Evolutionary conservation across 352 stramenopile genomes (phyloP).

Genomic region (Phytophthora melonis): DNA sequence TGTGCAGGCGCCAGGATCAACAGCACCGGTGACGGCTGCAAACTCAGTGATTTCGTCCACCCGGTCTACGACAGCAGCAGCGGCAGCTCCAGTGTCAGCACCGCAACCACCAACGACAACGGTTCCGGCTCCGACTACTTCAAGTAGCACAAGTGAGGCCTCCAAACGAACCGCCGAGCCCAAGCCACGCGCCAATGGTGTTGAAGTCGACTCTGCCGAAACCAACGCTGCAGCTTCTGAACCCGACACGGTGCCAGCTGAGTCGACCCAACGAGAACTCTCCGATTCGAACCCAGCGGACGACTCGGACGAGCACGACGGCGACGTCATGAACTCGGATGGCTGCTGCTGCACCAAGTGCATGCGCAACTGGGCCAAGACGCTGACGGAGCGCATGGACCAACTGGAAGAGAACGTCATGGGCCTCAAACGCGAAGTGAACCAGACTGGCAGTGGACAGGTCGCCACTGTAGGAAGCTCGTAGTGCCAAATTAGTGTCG

Average conservation of each 20-base stretch:
- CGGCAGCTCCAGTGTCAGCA: not conserved
- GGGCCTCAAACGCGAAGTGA: slow-evolving; percentile 25
- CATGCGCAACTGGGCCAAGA: slow-evolving; percentile 42
- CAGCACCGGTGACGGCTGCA: not conserved
- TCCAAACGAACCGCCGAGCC: not conserved
- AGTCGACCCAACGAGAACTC: not conserved
- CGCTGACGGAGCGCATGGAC: slow-evolving; percentile 37
- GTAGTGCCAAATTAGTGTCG: not conserved
- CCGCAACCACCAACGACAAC: not conserved
- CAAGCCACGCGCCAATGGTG: not conserved
- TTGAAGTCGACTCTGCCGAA: slow-evolving; percentile 7
- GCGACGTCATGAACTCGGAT: slow-evolving; percentile 33
- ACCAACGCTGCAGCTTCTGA: slow-evolving; percentile 13
- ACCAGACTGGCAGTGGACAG: not conserved
- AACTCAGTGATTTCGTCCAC: not conserved
- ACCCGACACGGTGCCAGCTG: slow-evolving; percentile 2
- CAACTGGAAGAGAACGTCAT: slow-evolving; percentile 39
- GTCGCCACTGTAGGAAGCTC: not conserved
- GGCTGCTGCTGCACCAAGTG: slow-evolving; percentile 42
- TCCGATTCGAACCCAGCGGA: slow-evolving; percentile 10
- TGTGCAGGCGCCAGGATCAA: not conserved
- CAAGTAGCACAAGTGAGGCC: not conserved
- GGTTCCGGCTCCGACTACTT: not conserved
- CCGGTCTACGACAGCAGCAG: not conserved
- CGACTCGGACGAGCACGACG: slow-evolving; percentile 26